phyloP scores from a whole-genome alignment of 2,329 filamentous ascomycete genomes.

The Cryphonectria radicalis region DNA sequence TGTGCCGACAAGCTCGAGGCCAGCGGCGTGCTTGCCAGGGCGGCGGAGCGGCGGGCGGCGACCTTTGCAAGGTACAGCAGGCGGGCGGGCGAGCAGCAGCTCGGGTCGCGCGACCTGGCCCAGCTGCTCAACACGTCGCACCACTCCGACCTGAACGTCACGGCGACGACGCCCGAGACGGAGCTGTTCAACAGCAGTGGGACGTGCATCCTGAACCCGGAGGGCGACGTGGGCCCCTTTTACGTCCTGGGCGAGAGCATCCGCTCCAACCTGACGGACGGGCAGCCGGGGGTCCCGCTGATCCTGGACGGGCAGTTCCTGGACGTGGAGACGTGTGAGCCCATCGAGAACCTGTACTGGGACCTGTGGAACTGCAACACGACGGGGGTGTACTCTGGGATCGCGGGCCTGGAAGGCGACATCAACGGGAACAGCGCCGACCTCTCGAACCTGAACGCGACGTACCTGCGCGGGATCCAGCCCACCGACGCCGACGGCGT shows the following conservation, averaged over 20 bases:
- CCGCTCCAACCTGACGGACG: slow-evolving; percentile 47
- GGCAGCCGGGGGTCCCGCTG: slow-evolving; percentile 44
- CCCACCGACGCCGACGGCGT: slow-evolving; percentile 51
- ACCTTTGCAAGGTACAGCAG: slow-evolving; percentile 1
- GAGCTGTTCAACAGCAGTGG: slow-evolving; percentile 13
- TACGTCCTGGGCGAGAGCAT: slow-evolving; percentile 39
- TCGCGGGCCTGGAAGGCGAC: slow-evolving; percentile 30
- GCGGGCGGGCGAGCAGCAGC: not conserved
- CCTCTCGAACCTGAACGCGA: slow-evolving; percentile 40
- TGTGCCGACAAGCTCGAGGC: slow-evolving; percentile 17
- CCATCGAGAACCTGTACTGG: slow-evolving; percentile 44
- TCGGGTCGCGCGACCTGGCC: not conserved
- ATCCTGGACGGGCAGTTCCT: slow-evolving; percentile 51
- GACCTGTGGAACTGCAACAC: slow-evolving; percentile 54
- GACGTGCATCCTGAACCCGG: slow-evolving; percentile 35
- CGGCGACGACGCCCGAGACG: not conserved
- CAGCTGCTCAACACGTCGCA: slow-evolving; percentile 5
- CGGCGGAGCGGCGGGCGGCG: slow-evolving; percentile 11
- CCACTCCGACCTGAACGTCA: not conserved
- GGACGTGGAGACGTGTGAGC: slow-evolving; percentile 49
- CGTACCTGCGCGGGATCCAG: slow-evolving; percentile 54
- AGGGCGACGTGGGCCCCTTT: slow-evolving; percentile 44
- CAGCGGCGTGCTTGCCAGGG: slow-evolving; percentile 5
- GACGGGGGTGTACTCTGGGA: slow-evolving; percentile 49
- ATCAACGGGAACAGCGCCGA: slow-evolving; percentile 35